Percentiles rank a stretch among this genome's conserved stretches.
Evolutionary conservation across 805 yeast genomes (phyloP).

Genomic region (Lachancea sp.): DNA sequence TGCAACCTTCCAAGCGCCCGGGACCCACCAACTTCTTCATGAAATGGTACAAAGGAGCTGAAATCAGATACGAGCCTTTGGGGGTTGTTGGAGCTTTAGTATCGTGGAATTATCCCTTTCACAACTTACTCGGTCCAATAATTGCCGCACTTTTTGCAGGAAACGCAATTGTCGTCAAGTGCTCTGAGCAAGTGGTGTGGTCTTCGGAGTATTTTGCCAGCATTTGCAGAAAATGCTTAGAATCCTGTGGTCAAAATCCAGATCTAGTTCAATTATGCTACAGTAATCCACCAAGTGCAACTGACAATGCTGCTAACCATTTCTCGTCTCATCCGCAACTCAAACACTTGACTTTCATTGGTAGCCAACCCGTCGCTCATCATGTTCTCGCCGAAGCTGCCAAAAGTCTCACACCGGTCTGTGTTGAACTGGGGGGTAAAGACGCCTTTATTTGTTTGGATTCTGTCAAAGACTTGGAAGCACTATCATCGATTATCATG

Average conservation of each 20-base stretch:
- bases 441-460: conserved; percentile 87
- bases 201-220: conserved; percentile 74
- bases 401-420: conserved; percentile 84
- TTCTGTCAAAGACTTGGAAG: conserved; percentile 53
- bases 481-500: conserved; percentile 73
- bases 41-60: conserved; percentile 80
- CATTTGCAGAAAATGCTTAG: conserved; percentile 65
- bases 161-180: conserved; percentile 83
- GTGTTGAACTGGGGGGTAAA: conserved; percentile 94
- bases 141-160: conserved; percentile 88
- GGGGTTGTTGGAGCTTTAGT: conserved; percentile 83
- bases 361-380: conserved; percentile 92
- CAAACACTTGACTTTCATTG: conserved; percentile 89
- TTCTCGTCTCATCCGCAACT: conserved; percentile 79
- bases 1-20: conserved; percentile 68
- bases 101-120: conserved; percentile 97
- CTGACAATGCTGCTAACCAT: conserved; percentile 54
- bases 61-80: conserved; percentile 87
- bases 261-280: conserved; percentile 81
- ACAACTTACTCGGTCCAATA: conserved; percentile 87
- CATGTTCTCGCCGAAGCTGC: conserved; percentile 80
- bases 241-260: conserved; percentile 68
- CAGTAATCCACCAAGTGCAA: conserved; percentile 63
- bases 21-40: conserved; percentile 83
- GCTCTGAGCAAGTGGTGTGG: conserved; percentile 96